Base-by-base conservation (phyloP, 2,329 filamentous ascomycete species). In the Penicillium sp. region DNA sequence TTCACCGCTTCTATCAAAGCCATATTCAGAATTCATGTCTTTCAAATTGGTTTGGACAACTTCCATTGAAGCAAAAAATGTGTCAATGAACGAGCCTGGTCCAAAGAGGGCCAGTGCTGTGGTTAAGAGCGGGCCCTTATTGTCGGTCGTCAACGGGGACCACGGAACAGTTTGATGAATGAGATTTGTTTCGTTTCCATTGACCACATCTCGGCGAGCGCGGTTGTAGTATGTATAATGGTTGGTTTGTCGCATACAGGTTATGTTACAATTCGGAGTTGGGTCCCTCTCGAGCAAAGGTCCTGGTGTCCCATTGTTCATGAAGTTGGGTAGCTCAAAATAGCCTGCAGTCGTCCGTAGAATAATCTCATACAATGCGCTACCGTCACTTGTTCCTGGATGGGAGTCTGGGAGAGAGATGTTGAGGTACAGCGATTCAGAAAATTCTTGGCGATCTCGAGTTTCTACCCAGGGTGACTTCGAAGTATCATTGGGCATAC, bases 261-360 rank as follows among this genome's bases (percentile, higher is more conserved):
- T 14, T 13, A 2, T 28, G 13, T n/a, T 35, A 1, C 55, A 58
- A 30, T 16, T 30, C 4, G 7, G 22, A 11, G n/a, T 51, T 0
- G 63, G 61, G n/a, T 63, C 62, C 4, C 49, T 53, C 5, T 63
- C 60, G 16, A 67, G 55, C 14, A 69, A 55, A 14, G 60, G 54
- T 0, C 71, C 71, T 1, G 71, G 42, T 28, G 48, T 35, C 4
- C 61, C 59, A 16, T 61, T 59, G 40, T 75, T 75, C 57, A 67
- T 61, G 57, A 72, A 68, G 52, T 69, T 74, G 10, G 73, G 73
- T 10, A 74, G 58, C 62, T 74, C 72, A 55, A 76, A 76, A 43
- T 72, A 74, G 1, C 73, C 73, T 8, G 67, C 67, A 6, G 72
- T 75, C 11, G 71, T 75, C 30, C 68, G 61, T 19, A 75, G 49